These are phyloP conservation scores for Perkinsus chesapeaki DNA, from an alignment of 169 alveolate genomes.

Conservation along the genomic window DNA sequence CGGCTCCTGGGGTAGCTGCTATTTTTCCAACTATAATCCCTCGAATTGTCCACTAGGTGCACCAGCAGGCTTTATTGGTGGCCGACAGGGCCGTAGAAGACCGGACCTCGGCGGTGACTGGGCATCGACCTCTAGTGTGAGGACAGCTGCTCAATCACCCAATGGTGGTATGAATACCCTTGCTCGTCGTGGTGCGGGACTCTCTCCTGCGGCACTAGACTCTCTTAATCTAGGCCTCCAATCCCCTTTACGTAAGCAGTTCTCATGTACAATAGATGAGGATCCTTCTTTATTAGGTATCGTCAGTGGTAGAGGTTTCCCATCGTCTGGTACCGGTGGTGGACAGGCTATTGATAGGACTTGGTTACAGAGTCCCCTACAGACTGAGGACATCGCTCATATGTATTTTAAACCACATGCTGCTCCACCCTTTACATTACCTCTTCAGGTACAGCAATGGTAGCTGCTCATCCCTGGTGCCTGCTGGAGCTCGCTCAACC, in stretches of 20 bases:
- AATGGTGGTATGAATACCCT: neutral
- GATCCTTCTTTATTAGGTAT: neutral
- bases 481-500: neutral
- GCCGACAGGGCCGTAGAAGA: neutral
- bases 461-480: neutral
- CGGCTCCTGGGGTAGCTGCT: neutral
- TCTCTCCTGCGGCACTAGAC: neutral
- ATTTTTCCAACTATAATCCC: neutral
- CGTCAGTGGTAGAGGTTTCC: neutral
- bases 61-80: neutral
- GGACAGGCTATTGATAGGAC: neutral
- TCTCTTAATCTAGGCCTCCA: neutral
- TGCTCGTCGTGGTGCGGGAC: neutral
- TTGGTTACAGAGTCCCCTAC: neutral
- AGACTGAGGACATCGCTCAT: neutral
- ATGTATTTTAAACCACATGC: neutral
- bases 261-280: too few relatives aligned
- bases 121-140: neutral
- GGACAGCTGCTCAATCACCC: neutral
- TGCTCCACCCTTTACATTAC: neutral
- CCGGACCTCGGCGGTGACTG: neutral
- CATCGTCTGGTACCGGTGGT: neutral
- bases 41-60: neutral
- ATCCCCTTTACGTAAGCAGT: neutral
- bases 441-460: neutral